Base-by-base conservation (phyloP, 306 rosid species). In the Citrullus amarus region DNA sequence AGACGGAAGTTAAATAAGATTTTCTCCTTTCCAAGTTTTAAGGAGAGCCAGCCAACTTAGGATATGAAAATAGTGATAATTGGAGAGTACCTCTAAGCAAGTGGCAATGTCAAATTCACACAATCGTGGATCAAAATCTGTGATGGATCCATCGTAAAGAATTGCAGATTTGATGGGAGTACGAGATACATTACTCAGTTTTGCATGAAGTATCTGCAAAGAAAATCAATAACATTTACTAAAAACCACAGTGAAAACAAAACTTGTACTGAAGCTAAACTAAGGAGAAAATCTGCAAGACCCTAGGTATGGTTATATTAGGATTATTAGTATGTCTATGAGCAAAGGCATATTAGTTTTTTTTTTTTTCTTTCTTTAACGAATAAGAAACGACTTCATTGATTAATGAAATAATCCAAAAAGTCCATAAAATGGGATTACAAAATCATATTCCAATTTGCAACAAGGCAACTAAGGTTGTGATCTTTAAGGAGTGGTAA, bases 111-210 rank as follows among this genome's bases (percentile, higher is more conserved):
- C 99, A 88, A 91, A 92, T 60, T 90, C 93, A 78, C 81, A 86
- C 84, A 91, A 79, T 82, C 95, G 82, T 48, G 96, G 81, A 84
- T 88, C 92, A 79, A 85, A 87, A 48, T 68, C 86, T 65, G 93
- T 92, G 77, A 95, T 89, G 48, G 99, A 95, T 80, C 97, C 99
- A 79, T 92, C 92, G 84, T 91, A 95, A 58, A 95, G 97, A 81
- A 87, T 44, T 74, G 86, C 85, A 63, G 97, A 92, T 78, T 88
- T 86, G 44, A 90, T 63, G 79, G 81, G 82, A 43, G 81, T 20
- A 55, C 28, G 69, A 72, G 82, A 83, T 50, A 44, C 55, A 53
- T 61, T 41, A 79, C 60, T 85, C 71, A 95, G 85, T 81, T 95
- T 95, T 80, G 97, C 79, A 86, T 91, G 80, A 76, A 92, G 97